Evolutionary conservation across 441 rosid genomes (phyloP).

Genomic region (Pelargonium citronellum): DNA sequence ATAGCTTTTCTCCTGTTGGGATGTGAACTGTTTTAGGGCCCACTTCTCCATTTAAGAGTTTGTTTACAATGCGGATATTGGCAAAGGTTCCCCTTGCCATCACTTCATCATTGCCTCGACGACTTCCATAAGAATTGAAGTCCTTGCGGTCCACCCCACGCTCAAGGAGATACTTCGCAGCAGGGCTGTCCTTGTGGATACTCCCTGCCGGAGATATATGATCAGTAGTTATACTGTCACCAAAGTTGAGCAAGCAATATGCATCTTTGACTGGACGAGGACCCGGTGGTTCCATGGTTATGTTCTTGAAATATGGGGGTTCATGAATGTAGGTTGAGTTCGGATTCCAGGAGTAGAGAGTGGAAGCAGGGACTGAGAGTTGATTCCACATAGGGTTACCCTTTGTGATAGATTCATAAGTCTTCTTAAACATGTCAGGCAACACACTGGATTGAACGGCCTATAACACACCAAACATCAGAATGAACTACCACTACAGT

Average conservation of each 20-base stretch:
- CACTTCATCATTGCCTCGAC: conserved; percentile 56
- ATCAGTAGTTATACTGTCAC: conserved; percentile 59
- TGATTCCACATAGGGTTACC: conserved; percentile 62
- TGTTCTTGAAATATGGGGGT: conserved; percentile 56
- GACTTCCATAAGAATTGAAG: conserved; percentile 61
- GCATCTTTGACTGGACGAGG: conserved; percentile 57
- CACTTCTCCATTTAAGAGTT: conserved; percentile 53
- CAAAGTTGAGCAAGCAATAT: conserved; percentile 52
- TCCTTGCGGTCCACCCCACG: conserved; percentile 40
- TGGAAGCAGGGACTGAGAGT: conserved; percentile 38
- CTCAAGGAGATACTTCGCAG: conserved; percentile 48
- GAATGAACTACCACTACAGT: background rate
- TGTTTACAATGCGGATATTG: conserved; percentile 48
- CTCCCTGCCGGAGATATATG: conserved; percentile 66
- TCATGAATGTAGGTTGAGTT: conserved; percentile 56
- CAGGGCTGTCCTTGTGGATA: conserved; percentile 54
- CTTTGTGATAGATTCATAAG: conserved; percentile 47
- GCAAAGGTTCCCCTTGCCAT: conserved; percentile 63
- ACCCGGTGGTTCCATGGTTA: conserved; percentile 50
- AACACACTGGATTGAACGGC: conserved; percentile 49
- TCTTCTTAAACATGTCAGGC: conserved; percentile 53
- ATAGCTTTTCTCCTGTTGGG: conserved; percentile 54
- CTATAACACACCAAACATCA: conserved; percentile 17
- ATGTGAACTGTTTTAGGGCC: conserved; percentile 55
- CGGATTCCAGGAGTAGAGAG: conserved; percentile 46